A percentile compares a stretch with the other conserved stretches of the same genome.
Evolutionary conservation across 306 rosid genomes (phyloP).

Genomic region (Cicer chorassanicum): DNA sequence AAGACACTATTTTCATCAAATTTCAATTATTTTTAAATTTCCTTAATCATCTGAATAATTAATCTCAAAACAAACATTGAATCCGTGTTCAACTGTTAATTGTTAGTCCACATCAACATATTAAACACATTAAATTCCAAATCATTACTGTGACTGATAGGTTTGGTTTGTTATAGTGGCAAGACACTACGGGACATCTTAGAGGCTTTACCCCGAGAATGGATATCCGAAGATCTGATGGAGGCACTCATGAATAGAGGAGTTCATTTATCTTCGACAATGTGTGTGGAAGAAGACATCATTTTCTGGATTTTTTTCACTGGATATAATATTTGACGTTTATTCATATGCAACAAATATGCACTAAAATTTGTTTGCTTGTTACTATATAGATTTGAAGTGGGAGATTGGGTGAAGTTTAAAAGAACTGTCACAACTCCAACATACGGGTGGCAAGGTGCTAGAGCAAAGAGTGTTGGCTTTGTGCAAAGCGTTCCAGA

Average conservation of each 20-base stretch:
- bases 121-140: constrained; percentile 34
- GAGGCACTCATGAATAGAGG: constrained; percentile 82
- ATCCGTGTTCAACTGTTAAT: constrained; percentile 10
- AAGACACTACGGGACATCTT: constrained; percentile 84
- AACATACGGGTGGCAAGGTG: constrained; percentile 90
- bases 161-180: constrained; percentile 71
- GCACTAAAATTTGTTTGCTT: constrained; percentile 35
- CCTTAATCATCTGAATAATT: constrained; percentile 21
- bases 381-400: constrained; percentile 67
- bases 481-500: constrained; percentile 88
- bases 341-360: constrained; percentile 28
- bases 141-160: constrained; percentile 24
- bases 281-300: constrained; percentile 55
- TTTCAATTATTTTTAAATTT: neutral
- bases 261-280: constrained; percentile 77
- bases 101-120: constrained; percentile 20
- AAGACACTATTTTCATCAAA: constrained; percentile 11
- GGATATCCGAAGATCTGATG: constrained; percentile 95
- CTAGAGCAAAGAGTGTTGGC: constrained; percentile 84
- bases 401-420: constrained; percentile 95
- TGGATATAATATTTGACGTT: constrained; percentile 32
- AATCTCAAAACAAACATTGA: constrained; percentile 28
- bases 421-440: constrained; percentile 81
- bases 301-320: constrained; percentile 36
- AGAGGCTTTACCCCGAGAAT: constrained; percentile 93